phyloP scores from a whole-genome alignment of 176 grass and related monocot species.

The Oryza meyeriana region DNA sequence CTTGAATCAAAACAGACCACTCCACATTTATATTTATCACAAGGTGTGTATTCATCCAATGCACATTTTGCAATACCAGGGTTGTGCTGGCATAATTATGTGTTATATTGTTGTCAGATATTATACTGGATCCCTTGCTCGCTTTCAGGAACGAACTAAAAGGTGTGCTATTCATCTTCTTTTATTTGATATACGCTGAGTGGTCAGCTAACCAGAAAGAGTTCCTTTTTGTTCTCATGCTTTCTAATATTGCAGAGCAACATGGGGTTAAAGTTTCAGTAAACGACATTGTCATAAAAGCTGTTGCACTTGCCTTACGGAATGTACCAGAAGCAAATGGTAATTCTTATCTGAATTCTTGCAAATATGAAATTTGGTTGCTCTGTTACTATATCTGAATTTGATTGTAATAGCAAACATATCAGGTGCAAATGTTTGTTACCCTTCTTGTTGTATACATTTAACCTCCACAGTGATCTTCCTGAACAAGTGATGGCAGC shows the following conservation, averaged over 20 bases:
- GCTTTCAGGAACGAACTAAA: constrained; percentile 90
- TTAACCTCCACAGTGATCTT: neutral
- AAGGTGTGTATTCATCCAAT: constrained; percentile 55
- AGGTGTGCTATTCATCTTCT: constrained; percentile 47
- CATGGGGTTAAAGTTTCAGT: constrained; percentile 93
- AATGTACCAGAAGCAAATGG: constrained; percentile 93
- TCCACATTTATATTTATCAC: constrained; percentile 90
- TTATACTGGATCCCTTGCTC: constrained; percentile 85
- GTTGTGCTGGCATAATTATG: constrained; percentile 27
- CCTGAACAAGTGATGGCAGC: neutral
- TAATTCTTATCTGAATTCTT: constrained; percentile 36
- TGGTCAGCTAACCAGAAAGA: constrained; percentile 19
- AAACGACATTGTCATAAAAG: constrained; percentile 98
- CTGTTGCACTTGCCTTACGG: constrained; percentile 90
- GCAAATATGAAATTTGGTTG: neutral
- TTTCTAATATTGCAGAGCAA: constrained; percentile 62
- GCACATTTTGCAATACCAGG: constrained; percentile 22
- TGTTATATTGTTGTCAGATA: constrained; percentile 67
- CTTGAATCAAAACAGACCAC: constrained; percentile 92
- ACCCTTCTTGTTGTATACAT: neutral
- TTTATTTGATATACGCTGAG: constrained; percentile 17
- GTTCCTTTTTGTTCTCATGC: constrained; percentile 8
- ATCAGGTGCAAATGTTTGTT: neutral
- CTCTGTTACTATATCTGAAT: neutral
- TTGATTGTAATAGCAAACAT: constrained; percentile 1